Conservation (phyloP, 2,329 filamentous ascomycete genomes). For the Alternaria sp. region DNA sequence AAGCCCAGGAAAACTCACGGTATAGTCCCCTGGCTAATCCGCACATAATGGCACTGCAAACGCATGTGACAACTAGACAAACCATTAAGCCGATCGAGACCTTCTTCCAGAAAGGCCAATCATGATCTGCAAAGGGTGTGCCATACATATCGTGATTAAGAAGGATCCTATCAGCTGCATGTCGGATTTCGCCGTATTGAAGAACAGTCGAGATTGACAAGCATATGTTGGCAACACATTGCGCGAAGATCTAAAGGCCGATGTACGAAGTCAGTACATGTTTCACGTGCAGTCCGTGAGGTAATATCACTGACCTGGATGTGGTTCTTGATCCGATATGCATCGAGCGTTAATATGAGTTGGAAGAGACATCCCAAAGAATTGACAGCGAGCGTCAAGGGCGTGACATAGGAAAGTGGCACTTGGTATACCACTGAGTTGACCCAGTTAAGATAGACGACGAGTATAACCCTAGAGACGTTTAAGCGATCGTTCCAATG, state of each 20-base stretch:
- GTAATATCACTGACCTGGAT: slow-evolving; percentile 17
- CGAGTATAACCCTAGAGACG: slow-evolving; percentile 17
- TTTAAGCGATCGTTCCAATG: slow-evolving; percentile 3
- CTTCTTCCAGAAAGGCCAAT: slow-evolving; percentile 19
- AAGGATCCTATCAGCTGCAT: background rate
- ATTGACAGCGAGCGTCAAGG: slow-evolving; percentile 26
- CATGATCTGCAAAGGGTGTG: slow-evolving; percentile 26
- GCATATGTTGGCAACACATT: slow-evolving; percentile 30
- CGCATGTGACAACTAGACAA: slow-evolving; percentile 4
- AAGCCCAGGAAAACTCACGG: slow-evolving; percentile 29
- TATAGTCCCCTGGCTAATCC: slow-evolving; percentile 9
- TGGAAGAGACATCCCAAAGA: slow-evolving; percentile 33
- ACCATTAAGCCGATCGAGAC: slow-evolving; percentile 12
- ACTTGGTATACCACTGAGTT: slow-evolving; percentile 30
- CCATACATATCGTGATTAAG: background rate
- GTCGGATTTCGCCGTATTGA: slow-evolving; percentile 27
- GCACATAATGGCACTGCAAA: slow-evolving; percentile 16
- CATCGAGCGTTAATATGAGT: slow-evolving; percentile 32
- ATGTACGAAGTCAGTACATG: background rate
- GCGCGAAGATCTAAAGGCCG: slow-evolving; percentile 15
- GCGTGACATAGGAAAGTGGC: slow-evolving; percentile 25
- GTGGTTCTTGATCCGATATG: slow-evolving; percentile 35
- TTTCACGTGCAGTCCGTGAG: background rate
- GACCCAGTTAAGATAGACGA: slow-evolving; percentile 30
- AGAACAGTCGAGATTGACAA: slow-evolving; percentile 28